phyloP scores from a whole-genome alignment of 352 stramenopile species.

The Globisporangium iwayamae region DNA sequence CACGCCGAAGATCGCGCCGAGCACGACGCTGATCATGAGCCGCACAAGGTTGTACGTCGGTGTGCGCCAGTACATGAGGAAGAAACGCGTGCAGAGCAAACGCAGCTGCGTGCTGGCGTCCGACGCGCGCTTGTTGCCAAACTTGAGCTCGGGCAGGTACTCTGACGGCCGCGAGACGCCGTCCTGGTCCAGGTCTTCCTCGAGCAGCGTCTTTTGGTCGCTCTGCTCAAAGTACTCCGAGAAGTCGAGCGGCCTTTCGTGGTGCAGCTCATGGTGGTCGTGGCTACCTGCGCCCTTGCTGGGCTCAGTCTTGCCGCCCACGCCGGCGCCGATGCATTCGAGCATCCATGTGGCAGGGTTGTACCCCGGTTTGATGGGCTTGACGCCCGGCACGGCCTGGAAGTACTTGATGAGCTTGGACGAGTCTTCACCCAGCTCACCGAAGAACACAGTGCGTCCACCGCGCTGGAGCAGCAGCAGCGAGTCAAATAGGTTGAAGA shows the following conservation, averaged over 20 bases:
- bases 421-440: conserved; percentile 42
- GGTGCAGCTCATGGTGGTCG: not conserved
- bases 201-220: conserved; percentile 28
- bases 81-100: conserved; percentile 53
- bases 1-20: conserved; percentile 71
- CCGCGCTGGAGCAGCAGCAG: conserved; percentile 72
- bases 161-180: conserved; percentile 31
- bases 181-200: conserved; percentile 41
- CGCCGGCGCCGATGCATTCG: conserved; percentile 25
- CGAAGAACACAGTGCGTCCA: conserved; percentile 52
- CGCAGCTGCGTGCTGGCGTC: conserved; percentile 22
- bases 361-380: conserved; percentile 64
- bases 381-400: conserved; percentile 29
- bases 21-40: conserved; percentile 58
- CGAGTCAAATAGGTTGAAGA: conserved; percentile 89
- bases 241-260: conserved; percentile 28
- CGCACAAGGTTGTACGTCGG: conserved; percentile 84
- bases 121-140: conserved; percentile 33
- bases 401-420: conserved; percentile 57
- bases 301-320: conserved; percentile 26
- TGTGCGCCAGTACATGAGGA: conserved; percentile 83
- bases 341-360: conserved; percentile 26
- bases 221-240: conserved; percentile 36
- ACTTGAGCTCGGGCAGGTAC: conserved; percentile 36
- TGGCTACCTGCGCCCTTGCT: not conserved